Conservation (phyloP, 2,329 filamentous ascomycete species). For the Leptographium galeiforme region DNA sequence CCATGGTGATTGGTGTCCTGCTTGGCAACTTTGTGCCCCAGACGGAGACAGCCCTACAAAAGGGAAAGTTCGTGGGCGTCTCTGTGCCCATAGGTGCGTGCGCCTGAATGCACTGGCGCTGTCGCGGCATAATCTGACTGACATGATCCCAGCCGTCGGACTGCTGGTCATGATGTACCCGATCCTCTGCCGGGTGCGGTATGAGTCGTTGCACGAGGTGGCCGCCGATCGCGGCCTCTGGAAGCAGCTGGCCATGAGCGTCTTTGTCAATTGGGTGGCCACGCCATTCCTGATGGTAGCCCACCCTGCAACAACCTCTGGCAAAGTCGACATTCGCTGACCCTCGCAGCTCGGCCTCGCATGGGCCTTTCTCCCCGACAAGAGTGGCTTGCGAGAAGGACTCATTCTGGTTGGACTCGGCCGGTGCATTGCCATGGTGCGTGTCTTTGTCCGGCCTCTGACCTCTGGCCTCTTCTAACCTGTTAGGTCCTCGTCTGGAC, state of each 20-base stretch:
- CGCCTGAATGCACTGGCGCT: neutral
- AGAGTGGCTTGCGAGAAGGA: conserved; percentile 45
- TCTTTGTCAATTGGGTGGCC: conserved; percentile 71
- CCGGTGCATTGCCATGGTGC: conserved; percentile 78
- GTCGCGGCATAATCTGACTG: neutral
- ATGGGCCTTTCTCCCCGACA: conserved; percentile 54
- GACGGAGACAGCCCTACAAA: conserved; percentile 48
- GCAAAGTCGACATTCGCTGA: neutral
- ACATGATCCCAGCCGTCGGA: conserved; percentile 47
- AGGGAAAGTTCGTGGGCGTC: conserved; percentile 50
- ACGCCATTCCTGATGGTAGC: conserved; percentile 69
- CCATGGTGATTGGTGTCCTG: conserved; percentile 63
- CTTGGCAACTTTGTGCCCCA: conserved; percentile 61
- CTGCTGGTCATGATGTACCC: conserved; percentile 91
- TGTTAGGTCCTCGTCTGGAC: conserved; percentile 54
- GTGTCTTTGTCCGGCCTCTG: conserved; percentile 3
- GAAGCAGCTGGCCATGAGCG: conserved; percentile 66
- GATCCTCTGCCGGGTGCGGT: conserved; percentile 76
- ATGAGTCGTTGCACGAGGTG: conserved; percentile 57
- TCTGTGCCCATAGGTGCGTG: conserved; percentile 23
- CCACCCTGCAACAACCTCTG: neutral
- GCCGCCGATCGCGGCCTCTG: conserved; percentile 51
- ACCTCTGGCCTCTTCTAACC: neutral
- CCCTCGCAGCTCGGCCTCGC: conserved; percentile 43
- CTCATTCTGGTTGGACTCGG: conserved; percentile 74